These are phyloP conservation scores for Candida coquimbonensis DNA, from an alignment of 805 yeast genomes.

Conservation along the genomic window DNA sequence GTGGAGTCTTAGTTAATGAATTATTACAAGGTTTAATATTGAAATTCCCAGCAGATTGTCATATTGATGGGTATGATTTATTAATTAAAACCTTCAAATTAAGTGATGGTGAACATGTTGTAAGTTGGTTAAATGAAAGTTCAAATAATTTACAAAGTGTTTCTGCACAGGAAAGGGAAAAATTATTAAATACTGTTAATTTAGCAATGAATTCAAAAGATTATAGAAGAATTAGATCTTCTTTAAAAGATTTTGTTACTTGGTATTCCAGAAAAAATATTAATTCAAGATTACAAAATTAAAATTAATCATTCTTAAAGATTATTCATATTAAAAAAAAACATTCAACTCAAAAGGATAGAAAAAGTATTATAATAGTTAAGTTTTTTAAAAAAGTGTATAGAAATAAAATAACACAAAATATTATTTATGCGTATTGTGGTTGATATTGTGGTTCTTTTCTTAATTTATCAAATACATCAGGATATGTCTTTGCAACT, in stretches of 20 bases:
- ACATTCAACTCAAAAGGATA: no score
- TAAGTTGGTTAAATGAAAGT: constrained; percentile 55
- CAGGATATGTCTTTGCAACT: constrained; percentile 59
- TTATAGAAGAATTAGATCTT: constrained; percentile 62
- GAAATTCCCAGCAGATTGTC: constrained; percentile 62
- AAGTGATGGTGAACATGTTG: constrained; percentile 24
- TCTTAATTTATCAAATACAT: constrained; percentile 50
- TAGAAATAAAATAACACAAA: neutral
- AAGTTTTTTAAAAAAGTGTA: neutral
- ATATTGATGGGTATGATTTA: constrained; percentile 69
- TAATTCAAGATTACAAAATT: constrained; percentile 31
- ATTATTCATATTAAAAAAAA: no score
- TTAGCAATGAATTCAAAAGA: constrained; percentile 61
- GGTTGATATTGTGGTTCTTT: neutral
- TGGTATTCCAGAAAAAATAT: constrained; percentile 82
- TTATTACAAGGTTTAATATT: constrained; percentile 63
- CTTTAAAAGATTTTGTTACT: constrained; percentile 68
- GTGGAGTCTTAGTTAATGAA: constrained; percentile 44
- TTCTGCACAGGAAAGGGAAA: constrained; percentile 58
- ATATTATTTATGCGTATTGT: neutral
- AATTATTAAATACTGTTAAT: constrained; percentile 50
- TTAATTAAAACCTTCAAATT: constrained; percentile 55
- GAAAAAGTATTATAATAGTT: no score
- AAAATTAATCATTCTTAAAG: neutral
- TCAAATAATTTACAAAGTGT: constrained; percentile 56